A percentile compares a stretch with the other conserved stretches of the same genome.
Evolutionary conservation across 192 early-diverging fungal genomes (phyloP).

Genomic region (Endogone sp.): DNA sequence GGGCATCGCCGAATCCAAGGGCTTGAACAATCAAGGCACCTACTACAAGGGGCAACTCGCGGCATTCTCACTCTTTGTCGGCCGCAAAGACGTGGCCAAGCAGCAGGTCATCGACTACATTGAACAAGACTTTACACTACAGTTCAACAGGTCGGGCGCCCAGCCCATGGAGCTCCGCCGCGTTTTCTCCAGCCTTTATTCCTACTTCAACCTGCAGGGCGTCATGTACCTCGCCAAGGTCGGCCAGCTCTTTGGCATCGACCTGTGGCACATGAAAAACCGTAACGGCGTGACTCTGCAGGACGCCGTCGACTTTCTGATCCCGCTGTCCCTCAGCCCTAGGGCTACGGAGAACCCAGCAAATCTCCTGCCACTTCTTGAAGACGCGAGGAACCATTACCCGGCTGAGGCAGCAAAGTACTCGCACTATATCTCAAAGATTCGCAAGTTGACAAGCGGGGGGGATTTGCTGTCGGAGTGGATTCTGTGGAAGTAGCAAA

Average conservation of each 20-base stretch:
- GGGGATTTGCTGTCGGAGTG: conserved; percentile 6
- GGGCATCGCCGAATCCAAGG: neutral
- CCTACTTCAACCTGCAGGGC: conserved; percentile 12
- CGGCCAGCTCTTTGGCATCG: neutral
- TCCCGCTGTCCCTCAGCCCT: neutral
- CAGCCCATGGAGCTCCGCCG: conserved; percentile 7
- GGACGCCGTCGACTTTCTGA: neutral
- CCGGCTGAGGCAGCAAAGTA: neutral
- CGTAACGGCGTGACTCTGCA: neutral
- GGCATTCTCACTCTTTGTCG: conserved; percentile 6
- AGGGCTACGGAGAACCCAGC: conserved; percentile 2
- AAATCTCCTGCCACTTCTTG: conserved; percentile 5
- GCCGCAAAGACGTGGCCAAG: neutral
- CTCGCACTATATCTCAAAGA: neutral
- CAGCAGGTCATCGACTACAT: neutral
- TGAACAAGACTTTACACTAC: neutral
- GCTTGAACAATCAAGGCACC: conserved; percentile 10
- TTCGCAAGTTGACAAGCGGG: conserved; percentile 3
- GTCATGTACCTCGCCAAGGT: neutral
- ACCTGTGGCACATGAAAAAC: neutral
- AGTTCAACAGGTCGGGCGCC: conserved; percentile 1
- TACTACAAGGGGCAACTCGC: conserved; percentile 11
- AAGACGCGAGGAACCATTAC: conserved; percentile 3
- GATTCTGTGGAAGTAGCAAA: conserved; percentile 10
- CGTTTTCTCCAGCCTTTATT: conserved; percentile 4